A percentile compares a stretch with the other conserved stretches of the same genome.
phyloP scores from a whole-genome alignment of 192 early-diverging fungal genomes.

The Entomortierella chlamydospora region DNA sequence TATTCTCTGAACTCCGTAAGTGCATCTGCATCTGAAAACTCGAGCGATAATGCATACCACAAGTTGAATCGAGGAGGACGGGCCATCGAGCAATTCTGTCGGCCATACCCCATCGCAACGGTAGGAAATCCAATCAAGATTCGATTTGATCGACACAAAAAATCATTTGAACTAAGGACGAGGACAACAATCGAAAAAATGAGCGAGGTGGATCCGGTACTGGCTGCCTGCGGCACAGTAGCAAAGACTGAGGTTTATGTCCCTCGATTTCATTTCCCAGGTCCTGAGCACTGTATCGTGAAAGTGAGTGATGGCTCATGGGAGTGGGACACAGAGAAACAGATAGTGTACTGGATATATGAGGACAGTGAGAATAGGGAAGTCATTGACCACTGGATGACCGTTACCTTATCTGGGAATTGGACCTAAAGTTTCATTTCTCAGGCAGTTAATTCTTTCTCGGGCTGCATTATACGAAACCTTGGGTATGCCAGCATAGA shows the following conservation, averaged over 20 bases:
- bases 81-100: conserved; percentile 47
- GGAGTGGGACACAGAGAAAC: conserved; percentile 19
- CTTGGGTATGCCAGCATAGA: no score
- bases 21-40: background rate
- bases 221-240: conserved; percentile 4
- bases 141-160: conserved; percentile 26
- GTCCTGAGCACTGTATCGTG: background rate
- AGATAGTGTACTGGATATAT: conserved; percentile 36
- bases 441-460: no score
- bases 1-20: conserved; percentile 9
- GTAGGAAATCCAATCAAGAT: conserved; percentile 25
- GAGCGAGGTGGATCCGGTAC: no score
- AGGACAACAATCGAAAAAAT: background rate
- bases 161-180: conserved; percentile 16
- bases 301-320: conserved; percentile 26
- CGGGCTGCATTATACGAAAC: no score
- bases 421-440: no score
- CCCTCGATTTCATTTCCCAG: conserved; percentile 18
- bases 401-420: no score
- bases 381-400: conserved; percentile 1
- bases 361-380: background rate
- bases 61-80: conserved; percentile 30
- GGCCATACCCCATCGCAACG: conserved; percentile 40
- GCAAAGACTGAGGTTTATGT: conserved; percentile 23
- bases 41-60: background rate